Evolutionary conservation across 116 monocot genomes (phyloP).

Genomic region (Trichopus zeylanicus): DNA sequence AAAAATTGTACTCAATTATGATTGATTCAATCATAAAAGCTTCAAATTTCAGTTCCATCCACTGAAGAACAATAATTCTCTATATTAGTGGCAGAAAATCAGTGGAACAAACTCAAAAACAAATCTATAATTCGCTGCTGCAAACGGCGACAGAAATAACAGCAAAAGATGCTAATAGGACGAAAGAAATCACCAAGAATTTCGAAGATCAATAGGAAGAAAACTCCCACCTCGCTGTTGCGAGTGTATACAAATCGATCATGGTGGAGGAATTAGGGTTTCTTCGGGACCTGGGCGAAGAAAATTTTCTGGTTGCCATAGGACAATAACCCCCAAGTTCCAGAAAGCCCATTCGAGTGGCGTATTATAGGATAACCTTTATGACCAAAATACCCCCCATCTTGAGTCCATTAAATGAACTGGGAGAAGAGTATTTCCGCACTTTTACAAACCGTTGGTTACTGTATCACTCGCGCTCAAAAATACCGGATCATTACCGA

Average conservation of each 20-base stretch:
- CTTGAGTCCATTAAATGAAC: too few species aligned
- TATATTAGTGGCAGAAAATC: not conserved
- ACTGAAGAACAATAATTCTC: not conserved
- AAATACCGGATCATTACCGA: not conserved
- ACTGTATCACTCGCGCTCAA: not conserved
- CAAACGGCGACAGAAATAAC: not conserved
- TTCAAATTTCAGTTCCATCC: not conserved
- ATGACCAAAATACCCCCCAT: not conserved
- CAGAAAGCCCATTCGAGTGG: not conserved
- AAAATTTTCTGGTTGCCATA: not conserved
- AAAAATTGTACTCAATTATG: too few species aligned
- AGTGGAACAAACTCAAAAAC: not conserved
- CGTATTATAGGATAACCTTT: not conserved
- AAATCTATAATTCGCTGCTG: not conserved
- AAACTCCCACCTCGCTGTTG: conserved; percentile 1
- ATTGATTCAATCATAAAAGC: too few species aligned
- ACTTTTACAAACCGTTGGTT: not conserved
- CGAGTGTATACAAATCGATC: too few species aligned
- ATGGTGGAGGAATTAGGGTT: conserved; percentile 2
- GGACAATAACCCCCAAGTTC: not conserved
- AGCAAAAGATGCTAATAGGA: not conserved
- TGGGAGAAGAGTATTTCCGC: not conserved
- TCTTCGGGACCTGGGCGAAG: not conserved
- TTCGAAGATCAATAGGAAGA: not conserved
- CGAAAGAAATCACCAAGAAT: not conserved